Evolutionary conservation across 208 protist species (phyloP).

Genomic region (Polymyxa betae): DNA sequence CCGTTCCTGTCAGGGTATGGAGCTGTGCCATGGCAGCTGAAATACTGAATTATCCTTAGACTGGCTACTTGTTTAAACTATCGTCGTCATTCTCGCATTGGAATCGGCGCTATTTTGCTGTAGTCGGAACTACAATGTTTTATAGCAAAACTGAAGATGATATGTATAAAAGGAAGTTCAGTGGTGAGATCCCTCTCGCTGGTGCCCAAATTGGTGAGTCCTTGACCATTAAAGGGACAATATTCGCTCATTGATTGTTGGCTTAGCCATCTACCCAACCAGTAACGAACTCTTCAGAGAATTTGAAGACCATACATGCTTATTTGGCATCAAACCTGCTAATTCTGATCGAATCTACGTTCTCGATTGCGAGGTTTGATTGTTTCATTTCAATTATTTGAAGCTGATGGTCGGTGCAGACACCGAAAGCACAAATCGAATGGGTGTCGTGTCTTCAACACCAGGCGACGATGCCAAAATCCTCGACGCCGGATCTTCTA

Average conservation of each 20-base stretch:
- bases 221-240: background rate
- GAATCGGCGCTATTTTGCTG: slow-evolving; percentile 36
- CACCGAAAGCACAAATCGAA: background rate
- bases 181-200: background rate
- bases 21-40: background rate
- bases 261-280: background rate
- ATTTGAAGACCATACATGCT: background rate
- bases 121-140: background rate
- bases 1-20: background rate
- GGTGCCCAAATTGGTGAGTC: slow-evolving; percentile 17
- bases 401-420: background rate
- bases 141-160: slow-evolving; percentile 48
- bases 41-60: background rate
- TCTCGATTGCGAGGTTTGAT: background rate
- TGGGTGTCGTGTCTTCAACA: slow-evolving; percentile 37
- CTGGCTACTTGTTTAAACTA: slow-evolving; percentile 37
- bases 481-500: background rate
- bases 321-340: slow-evolving; percentile 37
- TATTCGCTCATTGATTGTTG: background rate
- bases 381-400: background rate
- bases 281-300: background rate
- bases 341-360: background rate
- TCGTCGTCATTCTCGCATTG: slow-evolving; percentile 40
- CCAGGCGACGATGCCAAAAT: background rate
- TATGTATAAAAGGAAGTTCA: slow-evolving; percentile 2